Base-by-base conservation (phyloP, 495 filamentous ascomycete species). In the Penicillium bialowiezense region DNA sequence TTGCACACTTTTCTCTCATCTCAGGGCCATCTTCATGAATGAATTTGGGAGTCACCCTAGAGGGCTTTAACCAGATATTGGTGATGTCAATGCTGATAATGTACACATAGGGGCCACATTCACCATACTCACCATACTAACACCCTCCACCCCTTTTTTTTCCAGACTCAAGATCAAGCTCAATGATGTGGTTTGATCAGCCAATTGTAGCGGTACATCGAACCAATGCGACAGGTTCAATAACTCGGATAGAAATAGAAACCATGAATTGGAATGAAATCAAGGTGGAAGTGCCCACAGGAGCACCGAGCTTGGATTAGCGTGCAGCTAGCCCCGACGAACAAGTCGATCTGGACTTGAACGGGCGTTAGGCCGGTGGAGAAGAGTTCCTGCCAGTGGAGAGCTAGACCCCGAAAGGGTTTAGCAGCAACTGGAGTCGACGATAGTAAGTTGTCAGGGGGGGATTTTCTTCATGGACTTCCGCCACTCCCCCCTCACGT, bases 401-500 rank as follows among this genome's bases (percentile, higher is more conserved):
- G 9, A 38, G 13, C 41, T 34, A 48, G 7, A 13, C 44, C 38
- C 13, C 10, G 5, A 15, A 3, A 6, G 29, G 8, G 26, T 31
- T 23, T 47, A 45, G 13, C 24, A 14, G 6, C 15, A 41, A 42
- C 23, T 33, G 41, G 28, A 24, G 46, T 40, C 13, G 26, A 31
- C 32, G 33, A 15, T 15, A 23, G 19, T 17, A 3, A 32, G 5
- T 58, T 48, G 48, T 51, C 55, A 54, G 43, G 51, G 55, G 55
- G 36, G 23, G 36, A 41, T 48, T 54, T 52, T 33, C 29, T 36
- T 48, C 39, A 32, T n/a, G n/a, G n/a, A 35, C 21, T 37, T 44
- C 40, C 40, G 44, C 51, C 39, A 43, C 51, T 10, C 31, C 12
- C 31, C 59, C 52, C 57, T 13, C 56, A 41, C 50, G 50, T 51